Conservation (phyloP, 768 basidiomycete genomes). For the Xerocomellus dryophilus region DNA sequence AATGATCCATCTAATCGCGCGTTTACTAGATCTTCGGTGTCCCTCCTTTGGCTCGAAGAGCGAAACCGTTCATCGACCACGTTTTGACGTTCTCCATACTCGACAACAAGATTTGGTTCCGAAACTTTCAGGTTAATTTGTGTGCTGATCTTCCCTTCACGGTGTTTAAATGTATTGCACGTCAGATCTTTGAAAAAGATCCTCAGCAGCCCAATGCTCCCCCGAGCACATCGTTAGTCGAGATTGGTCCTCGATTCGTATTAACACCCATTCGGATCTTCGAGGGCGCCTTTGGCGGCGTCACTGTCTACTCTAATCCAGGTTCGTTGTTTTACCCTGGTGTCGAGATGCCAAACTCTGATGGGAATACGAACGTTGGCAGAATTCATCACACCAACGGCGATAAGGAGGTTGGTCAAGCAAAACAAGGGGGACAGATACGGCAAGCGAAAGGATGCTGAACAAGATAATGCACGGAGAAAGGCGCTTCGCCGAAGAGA, state of each 20-base stretch:
- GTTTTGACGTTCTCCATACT: constrained; percentile 94
- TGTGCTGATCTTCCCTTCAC: not conserved
- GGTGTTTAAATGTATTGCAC: not conserved
- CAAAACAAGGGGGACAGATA: constrained; percentile 80
- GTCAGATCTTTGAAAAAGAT: constrained; percentile 92
- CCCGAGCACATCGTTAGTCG: constrained; percentile 82
- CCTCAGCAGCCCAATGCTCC: constrained; percentile 83
- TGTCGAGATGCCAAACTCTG: not conserved
- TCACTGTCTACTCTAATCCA: constrained; percentile 93
- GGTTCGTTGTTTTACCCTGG: constrained; percentile 45
- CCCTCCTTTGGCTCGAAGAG: constrained; percentile 81
- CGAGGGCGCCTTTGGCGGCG: constrained; percentile 94
- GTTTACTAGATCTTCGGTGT: constrained; percentile 84
- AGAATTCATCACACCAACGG: constrained; percentile 93
- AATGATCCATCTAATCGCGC: not conserved
- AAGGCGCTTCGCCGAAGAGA: constrained; percentile 59
- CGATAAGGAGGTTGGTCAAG: constrained; percentile 65
- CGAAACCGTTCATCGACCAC: constrained; percentile 98
- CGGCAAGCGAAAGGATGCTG: constrained; percentile 72
- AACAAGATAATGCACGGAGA: constrained; percentile 62
- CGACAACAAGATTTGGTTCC: constrained; percentile 98
- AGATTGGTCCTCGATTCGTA: constrained; percentile 97
- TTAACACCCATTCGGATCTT: constrained; percentile 97
- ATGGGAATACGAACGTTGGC: constrained; percentile 2
- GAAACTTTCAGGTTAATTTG: constrained; percentile 86